These are phyloP conservation scores for Phaseolus coccineus DNA, from an alignment of 331 rosid species.

Conservation along the genomic window DNA sequence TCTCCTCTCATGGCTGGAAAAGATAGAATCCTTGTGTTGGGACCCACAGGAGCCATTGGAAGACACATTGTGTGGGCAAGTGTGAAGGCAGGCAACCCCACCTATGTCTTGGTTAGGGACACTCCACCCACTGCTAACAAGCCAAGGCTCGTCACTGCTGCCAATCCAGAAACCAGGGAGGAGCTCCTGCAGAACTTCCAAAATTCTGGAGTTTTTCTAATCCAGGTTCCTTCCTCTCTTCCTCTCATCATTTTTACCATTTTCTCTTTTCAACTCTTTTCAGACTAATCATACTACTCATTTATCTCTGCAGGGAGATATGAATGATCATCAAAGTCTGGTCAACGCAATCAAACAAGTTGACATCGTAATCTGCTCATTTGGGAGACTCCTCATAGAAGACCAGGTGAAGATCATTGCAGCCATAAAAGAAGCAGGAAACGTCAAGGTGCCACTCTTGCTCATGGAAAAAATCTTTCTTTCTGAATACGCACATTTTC, in stretches of 20 bases:
- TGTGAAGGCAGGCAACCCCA: slow-evolving; percentile 50
- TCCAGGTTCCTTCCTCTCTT: slow-evolving; percentile 41
- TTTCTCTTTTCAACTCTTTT: background rate
- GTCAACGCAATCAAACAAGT: slow-evolving; percentile 60
- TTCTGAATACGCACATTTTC: too few relatives aligned
- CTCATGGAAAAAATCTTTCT: too few relatives aligned
- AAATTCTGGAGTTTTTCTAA: slow-evolving; percentile 45
- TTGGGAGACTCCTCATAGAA: slow-evolving; percentile 36
- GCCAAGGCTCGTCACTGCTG: slow-evolving; percentile 13
- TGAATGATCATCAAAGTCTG: slow-evolving; percentile 50
- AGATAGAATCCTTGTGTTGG: slow-evolving; percentile 56
- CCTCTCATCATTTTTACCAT: too few relatives aligned
- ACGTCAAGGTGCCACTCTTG: slow-evolving; percentile 44
- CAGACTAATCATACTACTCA: background rate
- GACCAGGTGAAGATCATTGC: slow-evolving; percentile 57
- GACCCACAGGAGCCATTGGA: slow-evolving; percentile 55
- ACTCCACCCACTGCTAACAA: background rate
- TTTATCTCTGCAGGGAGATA: slow-evolving; percentile 47
- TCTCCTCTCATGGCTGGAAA: slow-evolving; percentile 44
- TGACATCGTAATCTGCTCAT: slow-evolving; percentile 59
- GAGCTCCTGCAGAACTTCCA: slow-evolving; percentile 50
- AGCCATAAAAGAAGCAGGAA: slow-evolving; percentile 68
- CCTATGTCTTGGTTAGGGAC: slow-evolving; percentile 53
- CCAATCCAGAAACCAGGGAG: slow-evolving; percentile 50
- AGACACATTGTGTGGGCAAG: slow-evolving; percentile 57